Base-by-base conservation (phyloP, 2,329 filamentous ascomycete species). In the Cyphellophora attinorum region DNA sequence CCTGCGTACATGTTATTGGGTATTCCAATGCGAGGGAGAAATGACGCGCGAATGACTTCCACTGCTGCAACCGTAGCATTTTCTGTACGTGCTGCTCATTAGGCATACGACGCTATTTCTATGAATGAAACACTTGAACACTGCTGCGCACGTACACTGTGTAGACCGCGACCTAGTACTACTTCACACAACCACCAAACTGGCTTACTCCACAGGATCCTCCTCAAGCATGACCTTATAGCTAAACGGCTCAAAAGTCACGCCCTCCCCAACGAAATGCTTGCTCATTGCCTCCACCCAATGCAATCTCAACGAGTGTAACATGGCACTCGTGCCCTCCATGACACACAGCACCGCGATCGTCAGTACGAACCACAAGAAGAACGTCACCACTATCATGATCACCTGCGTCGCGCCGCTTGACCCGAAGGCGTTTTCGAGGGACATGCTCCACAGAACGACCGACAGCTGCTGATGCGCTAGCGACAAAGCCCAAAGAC, bases 261-360 rank as follows among this genome's bases (percentile, higher is more conserved):
- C 76, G 35, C 88, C 88, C 40, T 84, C 82, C 53, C 91, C 91
- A 56, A 93, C 79, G 60, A 93, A 93, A 68, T 93, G 89, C 68
- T 94, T 94, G 64, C 85, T 93, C 77, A 95, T 95, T 12, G 88
- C 89, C 62, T 95, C 89, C 44, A 95, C 88, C 88, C 88, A 95
- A 51, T 93, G 88, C 54, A 95, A 67, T 69, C 88, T 76, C 49
- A 95, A 72, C 41, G 80, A 85, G 65, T 94, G 86, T 64, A 93
- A 70, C 88, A 95, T 95, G 51, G 88, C 88, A 61, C 82, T 89
- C 19, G 89, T 94, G 46, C 88, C 88, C 59, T 95, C 88, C 88
- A 95, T 95, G 51, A 91, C 77, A 49, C 91, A 89, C 18, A 95
- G 67, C 46, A 95, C 80, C 5, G 72, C 72, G 38, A 85, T 72